phyloP scores from a whole-genome alignment of 495 filamentous ascomycete species.

The Thozetella sp. region DNA sequence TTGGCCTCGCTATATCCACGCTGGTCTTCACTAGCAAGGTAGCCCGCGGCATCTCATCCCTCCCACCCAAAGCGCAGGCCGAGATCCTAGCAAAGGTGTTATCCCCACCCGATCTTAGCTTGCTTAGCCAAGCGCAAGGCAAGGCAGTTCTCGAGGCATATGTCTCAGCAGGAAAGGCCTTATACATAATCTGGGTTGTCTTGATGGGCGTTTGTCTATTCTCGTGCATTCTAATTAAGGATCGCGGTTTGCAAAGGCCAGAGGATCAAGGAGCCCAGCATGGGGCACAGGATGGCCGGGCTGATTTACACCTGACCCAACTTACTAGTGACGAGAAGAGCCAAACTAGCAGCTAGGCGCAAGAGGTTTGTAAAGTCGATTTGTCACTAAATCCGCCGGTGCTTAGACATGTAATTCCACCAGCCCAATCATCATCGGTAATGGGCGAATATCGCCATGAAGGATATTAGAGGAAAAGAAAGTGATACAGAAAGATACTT shows the following conservation, averaged over 20 bases:
- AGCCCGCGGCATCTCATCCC: background rate
- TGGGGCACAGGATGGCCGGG: no score
- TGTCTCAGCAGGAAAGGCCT: background rate
- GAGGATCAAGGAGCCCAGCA: no score
- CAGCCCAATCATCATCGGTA: no score
- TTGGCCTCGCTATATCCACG: conserved; percentile 37
- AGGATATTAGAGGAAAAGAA: no score
- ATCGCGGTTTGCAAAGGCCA: background rate
- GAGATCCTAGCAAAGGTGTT: background rate
- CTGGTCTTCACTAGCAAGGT: background rate
- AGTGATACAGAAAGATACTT: no score
- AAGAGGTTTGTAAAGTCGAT: no score
- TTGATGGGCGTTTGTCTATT: background rate
- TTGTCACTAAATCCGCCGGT: no score
- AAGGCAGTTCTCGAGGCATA: background rate
- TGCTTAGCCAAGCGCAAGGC: background rate
- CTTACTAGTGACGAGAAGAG: no score
- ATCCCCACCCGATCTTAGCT: background rate
- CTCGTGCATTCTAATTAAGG: background rate
- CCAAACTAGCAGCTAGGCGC: no score
- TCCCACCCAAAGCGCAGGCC: background rate
- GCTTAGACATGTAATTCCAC: no score
- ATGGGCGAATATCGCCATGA: no score
- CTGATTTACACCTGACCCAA: no score
- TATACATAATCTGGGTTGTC: background rate